A percentile compares a stretch with the other conserved stretches of the same genome.
These are phyloP conservation scores for Yamadazyma akitaensis DNA, from an alignment of 805 yeast species.

Conservation along the genomic window DNA sequence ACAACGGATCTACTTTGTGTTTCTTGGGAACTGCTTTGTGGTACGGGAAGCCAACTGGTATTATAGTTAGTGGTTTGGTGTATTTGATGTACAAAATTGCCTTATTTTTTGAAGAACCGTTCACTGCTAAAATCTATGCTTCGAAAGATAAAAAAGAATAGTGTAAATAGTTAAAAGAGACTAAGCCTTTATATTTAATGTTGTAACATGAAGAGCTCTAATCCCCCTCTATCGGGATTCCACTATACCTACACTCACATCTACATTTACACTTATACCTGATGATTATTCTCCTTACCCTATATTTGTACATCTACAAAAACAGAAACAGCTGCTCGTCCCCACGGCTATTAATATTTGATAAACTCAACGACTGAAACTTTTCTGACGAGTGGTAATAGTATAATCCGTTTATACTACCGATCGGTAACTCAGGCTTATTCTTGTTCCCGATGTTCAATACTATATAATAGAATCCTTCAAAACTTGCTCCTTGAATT, in stretches of 20 bases:
- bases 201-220: too few relatives aligned
- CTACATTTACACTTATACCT: neutral
- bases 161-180: slow-evolving; percentile 6
- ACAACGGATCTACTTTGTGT: slow-evolving; percentile 84
- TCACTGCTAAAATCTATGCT: slow-evolving; percentile 89
- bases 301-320: slow-evolving; percentile 3
- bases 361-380: slow-evolving; percentile 71
- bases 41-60: slow-evolving; percentile 88
- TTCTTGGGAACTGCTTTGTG: slow-evolving; percentile 88
- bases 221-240: neutral
- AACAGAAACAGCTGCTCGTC: slow-evolving; percentile 8
- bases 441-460: slow-evolving; percentile 57
- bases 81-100: slow-evolving; percentile 82
- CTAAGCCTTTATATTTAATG: neutral
- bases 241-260: too few relatives aligned
- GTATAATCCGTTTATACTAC: slow-evolving; percentile 75
- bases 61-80: slow-evolving; percentile 69
- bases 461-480: slow-evolving; percentile 87
- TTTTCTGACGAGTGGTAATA: slow-evolving; percentile 78
- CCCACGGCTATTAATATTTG: slow-evolving; percentile 50
- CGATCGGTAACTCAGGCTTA: slow-evolving; percentile 39
- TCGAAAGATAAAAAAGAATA: slow-evolving; percentile 5
- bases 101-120: slow-evolving; percentile 88
- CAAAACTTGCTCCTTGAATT: slow-evolving; percentile 76
- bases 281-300: neutral